Percentiles rank a stretch among this genome's conserved stretches.
These are phyloP conservation scores for Gynochthodes officinalis DNA, from an alignment of 257 asterid genomes.

Conservation along the genomic window DNA sequence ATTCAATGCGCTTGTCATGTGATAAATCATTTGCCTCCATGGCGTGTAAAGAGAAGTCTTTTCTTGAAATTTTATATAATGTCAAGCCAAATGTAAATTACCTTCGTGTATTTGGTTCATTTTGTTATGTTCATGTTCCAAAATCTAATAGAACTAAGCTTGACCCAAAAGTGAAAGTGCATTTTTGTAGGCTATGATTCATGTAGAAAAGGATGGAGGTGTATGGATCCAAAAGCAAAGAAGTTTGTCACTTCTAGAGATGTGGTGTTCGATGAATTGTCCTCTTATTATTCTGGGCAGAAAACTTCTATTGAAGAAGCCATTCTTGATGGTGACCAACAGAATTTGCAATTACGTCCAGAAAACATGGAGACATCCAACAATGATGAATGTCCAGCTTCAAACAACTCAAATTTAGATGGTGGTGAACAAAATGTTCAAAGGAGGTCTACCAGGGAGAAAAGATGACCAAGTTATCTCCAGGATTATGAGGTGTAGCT, in stretches of 20 bases:
- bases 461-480: slow-evolving; percentile 6
- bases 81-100: slow-evolving; percentile 21
- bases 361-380: background rate
- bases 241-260: too few relatives aligned
- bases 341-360: background rate
- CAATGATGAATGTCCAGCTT: background rate
- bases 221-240: slow-evolving; percentile 19
- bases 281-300: background rate
- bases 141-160: slow-evolving; percentile 18
- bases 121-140: slow-evolving; percentile 14
- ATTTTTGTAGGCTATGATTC: slow-evolving; percentile 15
- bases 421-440: background rate
- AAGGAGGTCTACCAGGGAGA: slow-evolving; percentile 10
- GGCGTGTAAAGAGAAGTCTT: slow-evolving; percentile 15
- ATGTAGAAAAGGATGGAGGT: slow-evolving; percentile 14
- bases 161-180: slow-evolving; percentile 20
- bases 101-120: slow-evolving; percentile 25
- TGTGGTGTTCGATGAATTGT: slow-evolving; percentile 19
- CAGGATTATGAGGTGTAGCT: slow-evolving; percentile 13
- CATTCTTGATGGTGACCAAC: slow-evolving; percentile 1
- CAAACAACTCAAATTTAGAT: background rate
- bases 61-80: slow-evolving; percentile 13
- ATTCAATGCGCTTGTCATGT: slow-evolving; percentile 18
- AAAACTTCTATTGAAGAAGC: background rate
- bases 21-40: slow-evolving; percentile 11